Evolutionary conservation across 345 rosid genomes (phyloP), one percentile per base, ranked within the genome.

Genomic region (Gossypium thurberi): DNA sequence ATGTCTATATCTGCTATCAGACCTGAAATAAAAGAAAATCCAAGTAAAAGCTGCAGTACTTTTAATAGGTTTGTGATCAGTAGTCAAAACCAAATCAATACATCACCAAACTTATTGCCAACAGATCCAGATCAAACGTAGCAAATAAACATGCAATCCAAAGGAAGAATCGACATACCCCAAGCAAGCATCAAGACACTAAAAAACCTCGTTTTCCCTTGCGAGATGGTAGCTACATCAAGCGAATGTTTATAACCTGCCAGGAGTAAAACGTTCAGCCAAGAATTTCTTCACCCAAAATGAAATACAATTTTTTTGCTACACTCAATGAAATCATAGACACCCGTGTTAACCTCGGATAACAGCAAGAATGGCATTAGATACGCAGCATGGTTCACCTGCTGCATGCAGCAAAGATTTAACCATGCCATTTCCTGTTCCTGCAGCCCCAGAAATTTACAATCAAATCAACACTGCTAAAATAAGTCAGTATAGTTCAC

Each of bases 111-210:
- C 65, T 58, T 59, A 56, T 46, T 58, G 21, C 44, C 57, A 40
- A 65, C n/a, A 59, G 18, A 61, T 71, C 74, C 72, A 70, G 74
- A 26, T 23, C 28, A 40, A 74, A 51, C 67, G n/a, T 55, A 50
- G n/a, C 18, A 4, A 28, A 21, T 46, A 50, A 11, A 51, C 13
- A 74, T 7, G 44, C 18, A 76, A 65, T 62, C 72, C 13, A 48
- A 48, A 25, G 63, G 15, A 66, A 62, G 55, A 62, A 51, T 23
- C 13, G 21, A 25, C 63, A 62, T 92, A 95, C 96, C 98, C 99
- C 98, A 95, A 28, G 99, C 92, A 72, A 95, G 93, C 97, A 91
- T 95, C 83, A 93, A 82, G 78, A 93, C 88, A 58, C 99, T 91
- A 76, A 84, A 88, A 77, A 85, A 90, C 81, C 78, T 88, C 59